phyloP scores from a whole-genome alignment of 345 rosid species.

The Gossypium arboreum region DNA sequence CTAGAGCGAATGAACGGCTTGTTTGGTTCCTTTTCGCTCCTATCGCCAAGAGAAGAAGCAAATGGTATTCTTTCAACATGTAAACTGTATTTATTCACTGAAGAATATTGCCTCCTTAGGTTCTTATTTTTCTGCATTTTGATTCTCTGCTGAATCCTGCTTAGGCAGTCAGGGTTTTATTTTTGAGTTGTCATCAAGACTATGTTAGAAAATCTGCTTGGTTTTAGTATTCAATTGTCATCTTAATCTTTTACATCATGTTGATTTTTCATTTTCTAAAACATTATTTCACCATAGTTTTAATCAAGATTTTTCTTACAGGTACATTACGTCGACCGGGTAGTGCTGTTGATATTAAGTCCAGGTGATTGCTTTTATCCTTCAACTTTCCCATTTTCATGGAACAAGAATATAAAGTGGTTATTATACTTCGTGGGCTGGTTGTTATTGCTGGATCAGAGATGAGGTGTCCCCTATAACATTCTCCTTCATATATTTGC shows the following conservation, averaged over 20 bases:
- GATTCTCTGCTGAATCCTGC: conserved; percentile 4
- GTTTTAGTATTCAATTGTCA: neutral
- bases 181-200: neutral
- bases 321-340: conserved; percentile 49
- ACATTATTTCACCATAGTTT: conserved; percentile 2
- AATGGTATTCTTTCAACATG: conserved; percentile 37
- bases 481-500: conserved; percentile 15
- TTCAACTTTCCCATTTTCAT: neutral
- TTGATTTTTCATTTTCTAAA: conserved; percentile 10
- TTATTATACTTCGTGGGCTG: neutral
- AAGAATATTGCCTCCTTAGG: neutral
- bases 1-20: conserved; percentile 69
- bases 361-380: conserved; percentile 45
- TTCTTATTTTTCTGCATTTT: neutral
- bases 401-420: neutral
- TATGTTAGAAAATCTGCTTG: neutral
- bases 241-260: conserved; percentile 3
- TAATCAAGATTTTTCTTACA: conserved; percentile 30
- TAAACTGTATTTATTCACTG: neutral
- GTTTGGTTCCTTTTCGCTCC: conserved; percentile 63
- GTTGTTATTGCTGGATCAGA: neutral
- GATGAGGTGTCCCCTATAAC: conserved; percentile 5
- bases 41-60: conserved; percentile 48
- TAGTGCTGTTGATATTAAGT: conserved; percentile 51
- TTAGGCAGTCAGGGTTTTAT: neutral